A percentile compares a stretch with the other conserved stretches of the same genome.
These are phyloP conservation scores for Seminavis robusta DNA, from an alignment of 108 stramenopile species.

Conservation along the genomic window DNA sequence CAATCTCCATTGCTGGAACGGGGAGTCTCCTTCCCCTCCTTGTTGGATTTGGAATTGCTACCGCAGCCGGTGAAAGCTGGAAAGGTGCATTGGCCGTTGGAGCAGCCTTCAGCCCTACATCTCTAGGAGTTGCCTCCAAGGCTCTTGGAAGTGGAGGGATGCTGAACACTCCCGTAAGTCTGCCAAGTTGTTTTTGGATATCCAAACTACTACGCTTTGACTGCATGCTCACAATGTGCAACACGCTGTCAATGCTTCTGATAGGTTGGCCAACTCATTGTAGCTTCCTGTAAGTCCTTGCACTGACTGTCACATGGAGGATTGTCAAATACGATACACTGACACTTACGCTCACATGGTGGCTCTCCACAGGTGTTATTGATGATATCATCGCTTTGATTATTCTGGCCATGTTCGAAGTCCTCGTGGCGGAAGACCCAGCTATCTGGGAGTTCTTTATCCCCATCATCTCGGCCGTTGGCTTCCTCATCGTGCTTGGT, in stretches of 20 bases:
- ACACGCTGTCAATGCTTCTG: too few species aligned
- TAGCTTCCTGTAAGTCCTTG: too few species aligned
- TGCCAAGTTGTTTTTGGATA: too few species aligned
- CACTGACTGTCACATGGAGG: too few species aligned
- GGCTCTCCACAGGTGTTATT: slow-evolving; percentile 37
- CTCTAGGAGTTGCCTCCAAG: slow-evolving; percentile 47
- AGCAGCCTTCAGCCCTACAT: slow-evolving; percentile 40
- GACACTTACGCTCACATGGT: too few species aligned
- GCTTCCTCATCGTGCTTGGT: slow-evolving; percentile 39
- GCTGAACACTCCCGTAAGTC: slow-evolving; percentile 56
- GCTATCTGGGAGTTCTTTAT: slow-evolving; percentile 27
- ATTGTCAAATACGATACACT: too few species aligned
- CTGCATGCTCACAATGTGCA: too few species aligned
- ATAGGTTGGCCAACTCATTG: slow-evolving; percentile 45
- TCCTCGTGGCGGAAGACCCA: slow-evolving; percentile 22
- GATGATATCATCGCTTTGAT: slow-evolving; percentile 49
- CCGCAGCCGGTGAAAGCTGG: slow-evolving; percentile 11
- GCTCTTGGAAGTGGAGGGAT: slow-evolving; percentile 36
- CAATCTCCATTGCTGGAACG: slow-evolving; percentile 30
- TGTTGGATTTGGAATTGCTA: slow-evolving; percentile 18
- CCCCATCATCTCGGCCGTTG: slow-evolving; percentile 39
- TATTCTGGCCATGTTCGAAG: slow-evolving; percentile 31
- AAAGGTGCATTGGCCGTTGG: slow-evolving; percentile 43
- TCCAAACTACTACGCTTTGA: too few species aligned
- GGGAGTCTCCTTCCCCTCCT: slow-evolving; percentile 37